Base-by-base conservation (phyloP, 78 protist species). In the Dictyostelium purpureum region DNA sequence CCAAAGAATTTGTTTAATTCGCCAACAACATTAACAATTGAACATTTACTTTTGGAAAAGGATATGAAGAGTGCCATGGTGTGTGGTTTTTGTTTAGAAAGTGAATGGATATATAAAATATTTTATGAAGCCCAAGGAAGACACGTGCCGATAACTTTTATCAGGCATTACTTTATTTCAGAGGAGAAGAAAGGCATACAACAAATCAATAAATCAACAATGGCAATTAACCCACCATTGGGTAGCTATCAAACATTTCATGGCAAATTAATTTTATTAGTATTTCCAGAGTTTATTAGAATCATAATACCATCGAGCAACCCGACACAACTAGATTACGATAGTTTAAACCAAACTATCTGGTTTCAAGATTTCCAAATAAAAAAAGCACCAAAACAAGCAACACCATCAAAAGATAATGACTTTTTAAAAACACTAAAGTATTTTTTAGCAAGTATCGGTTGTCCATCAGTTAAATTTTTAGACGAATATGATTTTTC, bases 361-460 rank as follows among this genome's bases (percentile, higher is more conserved):
- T 85, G 92, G 92, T 74, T n/a, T 70, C 92, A 85, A 47, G 92
- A 85, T 73, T 85, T 73, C 31, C 40, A 5, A 28, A 18, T 5
- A 63, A 33, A 63, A 63, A 63, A 11, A 33, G 28, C 73, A 47
- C 73, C 40, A 24, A 49, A 33, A 35, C 54, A 26, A 42, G 4
- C 14, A 37, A 21, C 11, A 6, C 65, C 28, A 5, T 21, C 65
- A 16, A 74, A 24, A 21, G 81, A 56, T 75, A 24, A 1, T 67
- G 77, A 80, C 6, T 80, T 80, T 67, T 40, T 47, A 80, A 67
- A 47, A 21, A 26, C 71, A n/a, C 45, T 85, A 33, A 85, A 85
- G 31, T 18, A 18, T 2, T 85, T 85, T 73, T 37, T 85, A 19
- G 43, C 47, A 33, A 49, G 79, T 33, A 19, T 21, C 1, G 75